Percentiles rank a stretch among this genome's conserved stretches.
phyloP scores from a whole-genome alignment of 768 basidiomycete species.

The Grammothele lineata region DNA sequence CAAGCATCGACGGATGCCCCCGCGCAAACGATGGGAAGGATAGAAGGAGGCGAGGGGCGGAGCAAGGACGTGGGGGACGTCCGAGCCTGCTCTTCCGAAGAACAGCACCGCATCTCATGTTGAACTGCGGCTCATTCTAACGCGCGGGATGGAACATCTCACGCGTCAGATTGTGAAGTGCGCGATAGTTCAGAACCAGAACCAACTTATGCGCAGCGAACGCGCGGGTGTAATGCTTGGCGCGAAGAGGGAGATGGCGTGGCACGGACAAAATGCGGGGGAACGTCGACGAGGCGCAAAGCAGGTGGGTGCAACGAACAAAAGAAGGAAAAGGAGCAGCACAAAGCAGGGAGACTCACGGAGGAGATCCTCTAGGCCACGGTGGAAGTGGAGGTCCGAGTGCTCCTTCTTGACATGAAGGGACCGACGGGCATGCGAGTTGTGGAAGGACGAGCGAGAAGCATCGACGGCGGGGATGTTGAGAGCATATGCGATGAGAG shows the following conservation, averaged over 20 bases:
- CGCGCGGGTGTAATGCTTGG: not conserved
- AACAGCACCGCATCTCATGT: too few species aligned
- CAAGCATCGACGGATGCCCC: too few species aligned
- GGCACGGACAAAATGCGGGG: not conserved
- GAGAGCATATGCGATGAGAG: constrained; percentile 19
- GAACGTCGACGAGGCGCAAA: not conserved
- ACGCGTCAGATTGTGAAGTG: too few species aligned
- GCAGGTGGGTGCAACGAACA: not conserved
- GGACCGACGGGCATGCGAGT: constrained; percentile 33
- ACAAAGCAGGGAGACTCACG: constrained; percentile 17
- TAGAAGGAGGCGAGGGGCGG: too few species aligned
- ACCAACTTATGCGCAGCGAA: not conserved
- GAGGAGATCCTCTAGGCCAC: constrained; percentile 9
- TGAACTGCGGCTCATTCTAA: too few species aligned
- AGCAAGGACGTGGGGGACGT: too few species aligned
- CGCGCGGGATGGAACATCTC: too few species aligned
- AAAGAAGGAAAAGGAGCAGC: not conserved
- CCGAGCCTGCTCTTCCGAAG: too few species aligned
- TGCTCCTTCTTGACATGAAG: constrained; percentile 21
- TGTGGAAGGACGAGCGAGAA: constrained; percentile 35
- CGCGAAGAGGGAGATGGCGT: not conserved
- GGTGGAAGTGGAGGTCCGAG: constrained; percentile 6
- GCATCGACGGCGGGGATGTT: constrained; percentile 28
- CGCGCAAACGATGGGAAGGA: too few species aligned
- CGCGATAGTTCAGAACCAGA: too few species aligned